Percentiles rank a stretch among this genome's conserved stretches.
phyloP scores from a whole-genome alignment of 106 monocot species.

The Dioscorea zingiberensis region DNA sequence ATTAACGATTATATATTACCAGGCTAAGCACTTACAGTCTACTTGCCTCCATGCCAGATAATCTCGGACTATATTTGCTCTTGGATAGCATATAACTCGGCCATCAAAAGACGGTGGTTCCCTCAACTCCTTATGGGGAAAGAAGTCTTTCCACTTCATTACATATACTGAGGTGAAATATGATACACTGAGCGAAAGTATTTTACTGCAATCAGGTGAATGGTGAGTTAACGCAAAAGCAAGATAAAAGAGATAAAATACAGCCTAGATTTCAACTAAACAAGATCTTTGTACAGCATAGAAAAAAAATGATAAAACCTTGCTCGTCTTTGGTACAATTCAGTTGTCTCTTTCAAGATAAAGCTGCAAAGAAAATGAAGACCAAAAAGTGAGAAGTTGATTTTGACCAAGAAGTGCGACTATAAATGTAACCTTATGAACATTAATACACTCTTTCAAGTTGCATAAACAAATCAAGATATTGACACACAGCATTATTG shows the following conservation, averaged over 20 bases:
- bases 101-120: slow-evolving; percentile 79
- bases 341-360: slow-evolving; percentile 67
- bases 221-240: background rate
- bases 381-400: too few relatives aligned
- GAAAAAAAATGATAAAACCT: slow-evolving; percentile 30
- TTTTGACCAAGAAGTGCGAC: too few relatives aligned
- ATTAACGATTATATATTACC: background rate
- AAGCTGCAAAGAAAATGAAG: slow-evolving; percentile 46
- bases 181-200: slow-evolving; percentile 70
- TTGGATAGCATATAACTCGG: slow-evolving; percentile 78
- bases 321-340: slow-evolving; percentile 59
- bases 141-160: slow-evolving; percentile 89
- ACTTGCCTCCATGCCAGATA: slow-evolving; percentile 92
- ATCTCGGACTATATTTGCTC: slow-evolving; percentile 57
- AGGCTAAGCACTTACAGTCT: slow-evolving; percentile 65
- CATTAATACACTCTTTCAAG: too few relatives aligned
- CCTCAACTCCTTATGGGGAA: slow-evolving; percentile 64
- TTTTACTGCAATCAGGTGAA: slow-evolving; percentile 57
- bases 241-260: background rate
- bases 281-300: too few relatives aligned
- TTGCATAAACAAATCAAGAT: too few relatives aligned
- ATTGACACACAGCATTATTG: too few relatives aligned
- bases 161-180: slow-evolving; percentile 86
- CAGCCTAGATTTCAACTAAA: too few relatives aligned
- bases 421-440: too few relatives aligned